Conservation (phyloP, 108 stramenopile species). For the Ochromonas danica region DNA sequence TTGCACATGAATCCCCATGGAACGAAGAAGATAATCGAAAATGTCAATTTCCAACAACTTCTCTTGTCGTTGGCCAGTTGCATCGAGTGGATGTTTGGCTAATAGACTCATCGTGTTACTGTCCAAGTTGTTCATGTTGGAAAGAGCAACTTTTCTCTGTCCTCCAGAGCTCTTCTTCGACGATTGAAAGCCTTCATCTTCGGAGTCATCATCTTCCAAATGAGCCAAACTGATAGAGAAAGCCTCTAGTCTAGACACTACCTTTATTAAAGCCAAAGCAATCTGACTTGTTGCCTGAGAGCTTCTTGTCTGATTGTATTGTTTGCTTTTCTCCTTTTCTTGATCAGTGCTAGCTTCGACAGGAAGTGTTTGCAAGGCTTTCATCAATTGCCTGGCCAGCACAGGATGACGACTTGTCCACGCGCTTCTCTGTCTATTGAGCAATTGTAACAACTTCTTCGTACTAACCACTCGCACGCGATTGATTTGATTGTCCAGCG, state of each 20-base stretch:
- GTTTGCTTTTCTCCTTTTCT: too few relatives aligned
- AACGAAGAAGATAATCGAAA: not conserved
- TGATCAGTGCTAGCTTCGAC: too few relatives aligned
- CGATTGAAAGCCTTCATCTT: too few relatives aligned
- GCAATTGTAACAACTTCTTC: not conserved
- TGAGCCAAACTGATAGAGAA: not conserved
- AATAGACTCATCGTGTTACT: too few relatives aligned
- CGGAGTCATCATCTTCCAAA: not conserved
- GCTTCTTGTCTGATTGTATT: too few relatives aligned
- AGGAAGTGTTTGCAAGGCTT: not conserved
- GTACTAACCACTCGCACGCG: not conserved
- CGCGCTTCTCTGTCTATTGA: not conserved
- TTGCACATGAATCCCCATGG: not conserved
- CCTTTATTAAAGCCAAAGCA: not conserved
- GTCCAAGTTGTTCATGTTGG: not conserved
- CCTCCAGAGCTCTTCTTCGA: too few relatives aligned
- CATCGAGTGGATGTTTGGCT: too few relatives aligned
- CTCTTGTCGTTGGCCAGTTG: not conserved
- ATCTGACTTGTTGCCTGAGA: too few relatives aligned
- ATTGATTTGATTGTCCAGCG: too few relatives aligned
- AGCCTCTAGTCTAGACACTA: not conserved
- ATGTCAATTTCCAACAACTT: not conserved
- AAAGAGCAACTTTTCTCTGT: too few relatives aligned
- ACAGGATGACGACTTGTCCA: slow-evolving; percentile 3
- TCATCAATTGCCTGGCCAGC: not conserved